A percentile compares a stretch with the other conserved stretches of the same genome.
Conservation (phyloP, 2,329 filamentous ascomycete genomes). For the Scedosporium boydii region DNA sequence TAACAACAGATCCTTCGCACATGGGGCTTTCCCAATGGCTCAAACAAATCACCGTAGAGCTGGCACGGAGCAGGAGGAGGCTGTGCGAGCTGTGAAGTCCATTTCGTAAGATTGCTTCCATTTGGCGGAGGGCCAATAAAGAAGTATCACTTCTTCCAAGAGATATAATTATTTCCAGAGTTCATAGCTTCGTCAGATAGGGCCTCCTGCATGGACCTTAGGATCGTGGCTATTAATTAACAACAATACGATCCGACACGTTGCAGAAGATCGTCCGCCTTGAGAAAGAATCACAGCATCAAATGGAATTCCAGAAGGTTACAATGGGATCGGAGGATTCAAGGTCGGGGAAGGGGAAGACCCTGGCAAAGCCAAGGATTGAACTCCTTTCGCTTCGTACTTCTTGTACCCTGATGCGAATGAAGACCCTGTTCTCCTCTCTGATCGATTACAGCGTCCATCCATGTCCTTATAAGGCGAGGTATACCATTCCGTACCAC, state of each 20-base stretch:
- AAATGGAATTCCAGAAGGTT: background rate
- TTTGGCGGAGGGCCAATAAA: too few species aligned
- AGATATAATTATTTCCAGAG: too few species aligned
- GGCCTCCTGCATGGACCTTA: background rate
- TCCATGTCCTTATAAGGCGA: background rate
- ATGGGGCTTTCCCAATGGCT: too few species aligned
- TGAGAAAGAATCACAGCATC: background rate
- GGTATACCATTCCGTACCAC: background rate
- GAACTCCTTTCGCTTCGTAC: background rate
- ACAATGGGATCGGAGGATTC: background rate
- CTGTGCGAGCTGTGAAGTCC: too few species aligned
- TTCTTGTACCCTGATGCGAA: background rate
- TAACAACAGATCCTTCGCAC: too few species aligned
- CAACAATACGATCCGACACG: background rate
- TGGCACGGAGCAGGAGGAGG: too few species aligned
- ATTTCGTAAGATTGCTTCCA: too few species aligned
- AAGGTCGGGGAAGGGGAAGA: background rate
- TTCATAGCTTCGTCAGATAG: background rate
- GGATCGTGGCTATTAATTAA: background rate
- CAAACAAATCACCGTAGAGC: too few species aligned
- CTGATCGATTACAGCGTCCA: background rate
- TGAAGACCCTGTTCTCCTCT: background rate
- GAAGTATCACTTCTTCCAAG: too few species aligned
- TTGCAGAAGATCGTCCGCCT: background rate
- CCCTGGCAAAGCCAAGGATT: background rate